Conservation (phyloP, 1,284 basidiomycete genomes). For the Cutaneotrichosporon daszewskae region DNA sequence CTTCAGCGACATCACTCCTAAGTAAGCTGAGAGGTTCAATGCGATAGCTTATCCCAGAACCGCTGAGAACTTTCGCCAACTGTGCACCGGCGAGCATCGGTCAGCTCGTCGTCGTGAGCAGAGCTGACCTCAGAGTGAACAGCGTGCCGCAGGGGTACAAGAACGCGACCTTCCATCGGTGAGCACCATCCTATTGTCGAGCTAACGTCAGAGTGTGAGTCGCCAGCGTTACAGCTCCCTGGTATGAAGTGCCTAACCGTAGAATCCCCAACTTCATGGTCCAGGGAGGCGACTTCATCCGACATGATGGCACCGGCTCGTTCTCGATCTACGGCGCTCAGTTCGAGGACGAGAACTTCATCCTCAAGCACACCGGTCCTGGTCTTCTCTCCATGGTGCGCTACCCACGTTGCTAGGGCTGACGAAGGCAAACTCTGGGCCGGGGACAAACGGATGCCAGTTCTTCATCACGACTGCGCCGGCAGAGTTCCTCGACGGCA, state of each 20-base stretch:
- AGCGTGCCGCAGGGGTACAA: slow-evolving; percentile 84
- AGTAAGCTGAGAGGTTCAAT: slow-evolving; percentile 18
- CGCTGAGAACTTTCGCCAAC: slow-evolving; percentile 93
- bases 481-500: slow-evolving; percentile 89
- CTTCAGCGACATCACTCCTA: slow-evolving; percentile 44
- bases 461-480: slow-evolving; percentile 96
- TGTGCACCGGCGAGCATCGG: slow-evolving; percentile 94
- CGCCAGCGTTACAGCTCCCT: not conserved
- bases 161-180: slow-evolving; percentile 85
- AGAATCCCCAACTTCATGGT: slow-evolving; percentile 51
- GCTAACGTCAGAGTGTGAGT: slow-evolving; percentile 17
- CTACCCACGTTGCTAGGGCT: not conserved
- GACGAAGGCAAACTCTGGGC: slow-evolving; percentile 81
- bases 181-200: slow-evolving; percentile 19
- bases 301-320: slow-evolving; percentile 90
- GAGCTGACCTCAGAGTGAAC: slow-evolving; percentile 59
- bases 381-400: slow-evolving; percentile 79
- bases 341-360: slow-evolving; percentile 94
- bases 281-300: slow-evolving; percentile 63
- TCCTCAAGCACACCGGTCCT: slow-evolving; percentile 76
- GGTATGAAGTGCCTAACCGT: not conserved
- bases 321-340: slow-evolving; percentile 93
- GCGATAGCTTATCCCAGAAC: slow-evolving; percentile 55
- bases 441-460: slow-evolving; percentile 86
- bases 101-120: slow-evolving; percentile 34